Evolutionary conservation across 2,329 filamentous ascomycete species (phyloP), one percentile per base, ranked within the genome.

Genomic region (Penicillium vulpinum): DNA sequence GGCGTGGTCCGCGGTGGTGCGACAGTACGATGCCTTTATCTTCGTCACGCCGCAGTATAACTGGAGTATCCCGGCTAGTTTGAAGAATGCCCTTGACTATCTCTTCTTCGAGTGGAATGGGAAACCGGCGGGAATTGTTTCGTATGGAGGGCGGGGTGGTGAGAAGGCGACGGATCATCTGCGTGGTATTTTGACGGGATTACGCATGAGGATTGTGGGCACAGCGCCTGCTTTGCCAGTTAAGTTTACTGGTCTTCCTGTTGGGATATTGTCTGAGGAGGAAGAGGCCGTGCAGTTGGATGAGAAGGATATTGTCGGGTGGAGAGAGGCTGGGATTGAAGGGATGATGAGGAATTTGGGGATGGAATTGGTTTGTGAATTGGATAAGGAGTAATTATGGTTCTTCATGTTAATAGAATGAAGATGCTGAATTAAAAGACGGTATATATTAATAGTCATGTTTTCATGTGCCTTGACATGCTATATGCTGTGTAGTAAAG

Each of bases 51-150:
- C 77, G 2, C 75, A 76, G 39, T 87, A 86, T 66, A 86, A 87
- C 73, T 81, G 73, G 67, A 78, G 81, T 24, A 71, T 85, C 6
- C 74, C 84, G 0, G 83, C 79, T 0, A 77, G 74, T 7, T 70
- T 83, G 47, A 87, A 87, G 74, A 88, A 86, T 65, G 84, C 85
- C 6, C 78, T 88, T 54, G 85, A 87, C 67, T 87, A 84, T 64
- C 75, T 88, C 0, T 80, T 77, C 62, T 72, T 85, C 62, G 84
- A 86, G 65, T 86, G 83, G 81, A 77, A 70, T 24, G 81, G 78
- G 9, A 86, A 86, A 67, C 80, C 83, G 0, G 77, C 76, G 18
- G 71, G 73, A 45, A 75, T 86, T 54, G 77, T 87, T 26, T 81
- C 76, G 54, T 86, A 86, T 70, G 84, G 84, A 5, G 76, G 77